Evolutionary conservation across 768 basidiomycete species (phyloP).

Genomic region (Lanmaoa rubissima): DNA sequence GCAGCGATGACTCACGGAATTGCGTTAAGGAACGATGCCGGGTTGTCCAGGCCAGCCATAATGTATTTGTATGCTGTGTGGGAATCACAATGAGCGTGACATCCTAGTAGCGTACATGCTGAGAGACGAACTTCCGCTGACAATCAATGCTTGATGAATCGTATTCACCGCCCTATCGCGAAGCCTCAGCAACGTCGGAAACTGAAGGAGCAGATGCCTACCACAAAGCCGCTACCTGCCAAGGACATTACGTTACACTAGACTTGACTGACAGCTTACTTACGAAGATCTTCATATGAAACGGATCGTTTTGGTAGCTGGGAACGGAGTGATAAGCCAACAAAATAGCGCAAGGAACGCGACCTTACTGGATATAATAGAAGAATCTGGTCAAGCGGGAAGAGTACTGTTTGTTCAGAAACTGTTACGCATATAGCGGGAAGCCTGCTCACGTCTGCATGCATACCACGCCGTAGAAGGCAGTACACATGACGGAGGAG

Average conservation of each 20-base stretch:
- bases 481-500: neutral
- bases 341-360: neutral
- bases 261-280: neutral
- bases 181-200: neutral
- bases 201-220: neutral
- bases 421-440: neutral
- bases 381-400: neutral
- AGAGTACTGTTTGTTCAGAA: neutral
- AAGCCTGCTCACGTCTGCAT: conserved; percentile 4
- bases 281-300: conserved; percentile 4
- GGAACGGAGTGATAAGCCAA: neutral
- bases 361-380: conserved; percentile 5
- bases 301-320: conserved; percentile 6
- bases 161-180: conserved; percentile 3
- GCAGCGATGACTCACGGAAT: neutral
- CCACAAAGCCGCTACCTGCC: conserved; percentile 6
- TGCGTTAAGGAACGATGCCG: neutral
- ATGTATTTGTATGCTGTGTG: conserved; percentile 5
- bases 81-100: neutral
- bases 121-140: conserved; percentile 7
- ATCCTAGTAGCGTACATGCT: neutral
- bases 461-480: conserved; percentile 9
- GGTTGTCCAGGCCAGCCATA: neutral
- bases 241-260: neutral
- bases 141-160: conserved; percentile 1